Evolutionary conservation across 495 filamentous ascomycete species (phyloP), one percentile per base, ranked within the genome.

Genomic region (Hypoxylon intermedium): DNA sequence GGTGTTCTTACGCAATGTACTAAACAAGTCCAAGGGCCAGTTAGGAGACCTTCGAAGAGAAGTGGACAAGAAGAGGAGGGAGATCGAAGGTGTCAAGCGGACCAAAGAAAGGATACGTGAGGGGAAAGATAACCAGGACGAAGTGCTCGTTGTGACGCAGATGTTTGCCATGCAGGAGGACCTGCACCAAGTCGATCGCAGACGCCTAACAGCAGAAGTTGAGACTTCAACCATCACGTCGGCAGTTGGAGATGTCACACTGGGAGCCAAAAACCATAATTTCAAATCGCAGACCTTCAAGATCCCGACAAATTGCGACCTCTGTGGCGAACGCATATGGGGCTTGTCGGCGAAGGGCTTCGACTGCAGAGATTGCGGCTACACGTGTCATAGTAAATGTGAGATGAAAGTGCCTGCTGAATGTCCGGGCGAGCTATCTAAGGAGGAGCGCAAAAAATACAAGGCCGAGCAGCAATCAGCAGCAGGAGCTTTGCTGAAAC

Each of bases 251-350:
- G 94, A 99, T 70, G 79, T 99, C 34, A 94, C 92, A 0, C 73
- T 95, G 3, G 93, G 95, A 7, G 91, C 93, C 5, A 89, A 89
- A 68, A 95, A 90, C 63, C 94, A 99, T 74, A 92, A 93, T 63
- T 98, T 99, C 83, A 94, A 93, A 71, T 88, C 91, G 28, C 90
- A 97, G 64, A 98, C 93, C 0, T 98, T 97, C 82, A 98, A 97
- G 69, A 96, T 99, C 49, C 95, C 95, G 0, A 99, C 94, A 3
- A 98, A 97, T 70, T 99, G 94, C 73, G 93, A 99, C 68, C 80
- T 96, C 3, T 99, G 94, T 61, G 91, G 92, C 3, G 94, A 99
- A 62, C 84, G 93, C 7, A 96, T 98, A 69, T 98, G 94, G 94
- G 94, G 94, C 2, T 70, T 99, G 11, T 92, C 89, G 1, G 94